Percentiles rank a stretch among this genome's conserved stretches.
These are phyloP conservation scores for Bryum argenteum DNA, from an alignment of 225 moss, liverwort and hornwort species.

Conservation along the genomic window DNA sequence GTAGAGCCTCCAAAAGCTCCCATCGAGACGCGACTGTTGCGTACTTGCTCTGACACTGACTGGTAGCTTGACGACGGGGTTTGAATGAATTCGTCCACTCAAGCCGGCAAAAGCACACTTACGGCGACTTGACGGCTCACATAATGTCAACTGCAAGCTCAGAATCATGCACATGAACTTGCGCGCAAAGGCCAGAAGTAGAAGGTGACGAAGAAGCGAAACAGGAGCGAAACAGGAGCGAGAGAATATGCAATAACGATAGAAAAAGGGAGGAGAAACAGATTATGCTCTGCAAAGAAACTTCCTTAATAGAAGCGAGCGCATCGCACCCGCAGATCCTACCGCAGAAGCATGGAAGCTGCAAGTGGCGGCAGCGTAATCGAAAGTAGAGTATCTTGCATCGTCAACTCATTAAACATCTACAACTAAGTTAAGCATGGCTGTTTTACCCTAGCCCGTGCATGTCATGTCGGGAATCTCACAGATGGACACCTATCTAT, in stretches of 20 bases:
- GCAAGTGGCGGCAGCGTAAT: not conserved
- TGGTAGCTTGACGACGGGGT: slow-evolving; percentile 4
- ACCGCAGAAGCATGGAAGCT: not conserved
- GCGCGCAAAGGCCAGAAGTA: slow-evolving; percentile 18
- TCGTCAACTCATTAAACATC: slow-evolving; percentile 39
- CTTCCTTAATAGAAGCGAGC: slow-evolving; percentile 29
- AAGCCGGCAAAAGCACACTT: too few species aligned
- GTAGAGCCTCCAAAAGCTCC: slow-evolving; percentile 1
- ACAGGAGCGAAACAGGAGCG: slow-evolving; percentile 7
- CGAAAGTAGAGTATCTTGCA: slow-evolving; percentile 26
- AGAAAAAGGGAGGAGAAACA: slow-evolving; percentile 15
- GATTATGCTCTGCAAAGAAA: slow-evolving; percentile 25
- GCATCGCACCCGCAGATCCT: slow-evolving; percentile 34
- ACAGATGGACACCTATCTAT: slow-evolving; percentile 37
- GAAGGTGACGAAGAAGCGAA: slow-evolving; percentile 6
- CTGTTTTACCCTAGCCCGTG: slow-evolving; percentile 25
- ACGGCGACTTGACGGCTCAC: not conserved
- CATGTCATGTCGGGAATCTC: slow-evolving; percentile 19
- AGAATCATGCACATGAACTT: slow-evolving; percentile 11
- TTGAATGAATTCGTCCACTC: slow-evolving; percentile 18
- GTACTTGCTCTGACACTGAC: slow-evolving; percentile 31
- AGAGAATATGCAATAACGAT: slow-evolving; percentile 9
- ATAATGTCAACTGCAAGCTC: slow-evolving; percentile 13
- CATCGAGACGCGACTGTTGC: slow-evolving; percentile 18
- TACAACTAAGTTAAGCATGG: slow-evolving; percentile 26